phyloP scores from a whole-genome alignment of 441 rosid genomes.

The Macaranga tanarius region DNA sequence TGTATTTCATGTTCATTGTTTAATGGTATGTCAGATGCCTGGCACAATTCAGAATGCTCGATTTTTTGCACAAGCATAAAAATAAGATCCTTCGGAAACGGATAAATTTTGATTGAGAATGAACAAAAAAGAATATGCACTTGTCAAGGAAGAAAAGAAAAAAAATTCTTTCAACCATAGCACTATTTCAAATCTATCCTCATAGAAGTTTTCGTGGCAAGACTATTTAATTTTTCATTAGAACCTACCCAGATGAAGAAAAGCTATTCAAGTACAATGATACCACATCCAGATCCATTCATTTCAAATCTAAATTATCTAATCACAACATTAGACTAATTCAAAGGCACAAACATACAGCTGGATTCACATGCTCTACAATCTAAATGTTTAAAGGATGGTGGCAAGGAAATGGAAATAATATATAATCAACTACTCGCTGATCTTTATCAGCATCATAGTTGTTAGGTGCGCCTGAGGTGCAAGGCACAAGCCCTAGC shows the following conservation, averaged over 20 bases:
- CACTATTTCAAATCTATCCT: neutral
- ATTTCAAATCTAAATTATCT: neutral
- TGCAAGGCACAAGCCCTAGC: no score
- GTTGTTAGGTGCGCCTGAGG: no score
- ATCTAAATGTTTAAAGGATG: neutral
- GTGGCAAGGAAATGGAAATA: neutral
- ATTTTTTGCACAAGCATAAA: neutral
- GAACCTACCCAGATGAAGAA: neutral
- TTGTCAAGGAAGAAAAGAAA: no score
- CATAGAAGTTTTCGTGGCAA: neutral
- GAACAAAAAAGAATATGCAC: neutral
- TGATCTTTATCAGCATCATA: neutral
- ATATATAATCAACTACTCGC: neutral
- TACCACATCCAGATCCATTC: neutral
- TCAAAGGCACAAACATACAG: neutral
- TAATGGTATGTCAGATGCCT: no score
- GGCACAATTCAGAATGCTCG: neutral
- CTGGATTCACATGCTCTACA: neutral
- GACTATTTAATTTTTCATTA: neutral
- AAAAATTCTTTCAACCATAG: neutral
- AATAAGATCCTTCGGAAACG: neutral
- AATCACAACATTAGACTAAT: neutral
- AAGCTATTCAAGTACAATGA: neutral
- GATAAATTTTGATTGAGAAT: neutral
- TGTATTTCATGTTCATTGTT: neutral